These are phyloP conservation scores for Carnegiea gigantea DNA, from an alignment of 179 eudicot species.

Conservation along the genomic window DNA sequence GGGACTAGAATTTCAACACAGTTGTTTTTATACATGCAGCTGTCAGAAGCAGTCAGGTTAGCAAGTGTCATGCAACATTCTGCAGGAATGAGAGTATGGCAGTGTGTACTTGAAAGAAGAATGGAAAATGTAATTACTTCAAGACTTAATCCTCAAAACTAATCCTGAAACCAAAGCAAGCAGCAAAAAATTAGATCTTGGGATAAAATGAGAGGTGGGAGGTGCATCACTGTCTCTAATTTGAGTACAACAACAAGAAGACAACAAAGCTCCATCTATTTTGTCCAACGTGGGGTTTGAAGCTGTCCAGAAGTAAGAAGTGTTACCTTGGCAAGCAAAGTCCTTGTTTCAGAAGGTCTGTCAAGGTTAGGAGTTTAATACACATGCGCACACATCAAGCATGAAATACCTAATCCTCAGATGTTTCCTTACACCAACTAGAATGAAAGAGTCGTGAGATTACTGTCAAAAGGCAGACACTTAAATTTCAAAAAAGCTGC, in stretches of 20 bases:
- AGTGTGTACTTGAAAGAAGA: too few species aligned
- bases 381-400: background rate
- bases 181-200: background rate
- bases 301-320: too few species aligned
- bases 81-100: too few species aligned
- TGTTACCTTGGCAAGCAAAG: too few species aligned
- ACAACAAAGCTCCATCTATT: too few species aligned
- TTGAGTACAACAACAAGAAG: background rate
- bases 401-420: too few species aligned
- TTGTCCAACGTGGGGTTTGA: too few species aligned
- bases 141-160: background rate
- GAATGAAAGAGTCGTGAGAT: background rate
- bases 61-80: background rate
- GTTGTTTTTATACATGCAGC: background rate
- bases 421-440: background rate
- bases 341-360: too few species aligned
- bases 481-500: background rate
- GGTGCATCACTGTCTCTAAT: background rate
- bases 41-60: background rate
- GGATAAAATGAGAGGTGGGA: background rate
- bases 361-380: too few species aligned
- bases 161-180: background rate
- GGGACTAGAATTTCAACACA: background rate
- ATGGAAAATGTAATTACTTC: background rate
- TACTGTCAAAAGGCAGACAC: background rate